Evolutionary conservation across 1,139 yeast species (phyloP).

Genomic region (Yamadazyma epiphylla): DNA sequence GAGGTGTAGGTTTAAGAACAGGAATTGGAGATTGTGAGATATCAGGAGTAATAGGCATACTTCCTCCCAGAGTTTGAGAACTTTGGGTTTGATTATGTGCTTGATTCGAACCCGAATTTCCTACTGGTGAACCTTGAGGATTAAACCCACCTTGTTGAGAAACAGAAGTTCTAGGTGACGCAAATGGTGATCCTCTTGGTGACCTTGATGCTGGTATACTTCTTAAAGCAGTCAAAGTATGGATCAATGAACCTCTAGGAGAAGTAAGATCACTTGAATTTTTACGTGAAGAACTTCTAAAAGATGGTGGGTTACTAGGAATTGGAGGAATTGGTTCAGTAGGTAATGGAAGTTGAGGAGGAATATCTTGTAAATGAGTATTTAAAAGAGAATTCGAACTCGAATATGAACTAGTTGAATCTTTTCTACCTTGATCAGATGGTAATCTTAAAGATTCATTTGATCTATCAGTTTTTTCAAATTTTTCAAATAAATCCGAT

Average conservation of each 20-base stretch:
- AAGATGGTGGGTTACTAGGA: constrained; percentile 34
- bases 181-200: constrained; percentile 42
- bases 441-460: constrained; percentile 10
- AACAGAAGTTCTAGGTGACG: constrained; percentile 47
- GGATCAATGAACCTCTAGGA: constrained; percentile 41
- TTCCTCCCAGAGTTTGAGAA: too few species aligned
- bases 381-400: constrained; percentile 26
- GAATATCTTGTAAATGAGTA: constrained; percentile 42
- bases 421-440: constrained; percentile 17
- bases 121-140: not conserved
- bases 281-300: constrained; percentile 31
- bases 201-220: constrained; percentile 35
- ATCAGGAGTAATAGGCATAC: too few species aligned
- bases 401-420: constrained; percentile 26
- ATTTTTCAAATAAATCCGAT: constrained; percentile 3
- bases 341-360: constrained; percentile 55
- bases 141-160: constrained; percentile 22
- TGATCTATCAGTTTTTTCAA: constrained; percentile 1
- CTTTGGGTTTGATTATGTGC: too few species aligned
- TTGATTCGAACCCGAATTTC: not conserved
- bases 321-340: constrained; percentile 47
- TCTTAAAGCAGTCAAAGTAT: constrained; percentile 40
- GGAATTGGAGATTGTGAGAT: constrained; percentile 18
- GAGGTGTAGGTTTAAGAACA: constrained; percentile 13
- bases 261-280: constrained; percentile 37